Evolutionary conservation across 2,329 filamentous ascomycete genomes (phyloP).

Genomic region (Calonectria leucothoes): DNA sequence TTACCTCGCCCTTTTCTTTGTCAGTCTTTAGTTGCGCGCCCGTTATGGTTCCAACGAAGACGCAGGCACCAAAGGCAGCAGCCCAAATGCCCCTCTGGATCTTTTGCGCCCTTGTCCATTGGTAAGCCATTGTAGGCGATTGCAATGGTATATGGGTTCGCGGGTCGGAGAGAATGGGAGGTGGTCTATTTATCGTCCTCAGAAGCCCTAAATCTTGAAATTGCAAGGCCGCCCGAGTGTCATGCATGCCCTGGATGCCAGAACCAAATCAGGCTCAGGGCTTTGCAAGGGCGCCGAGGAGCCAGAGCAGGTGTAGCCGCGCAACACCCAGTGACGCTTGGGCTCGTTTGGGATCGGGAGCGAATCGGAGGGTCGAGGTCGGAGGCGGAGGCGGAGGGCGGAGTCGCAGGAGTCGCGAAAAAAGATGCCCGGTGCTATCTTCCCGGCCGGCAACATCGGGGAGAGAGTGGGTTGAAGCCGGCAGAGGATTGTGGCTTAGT

Average conservation of each 20-base stretch:
- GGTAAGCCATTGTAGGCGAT: conserved; percentile 25
- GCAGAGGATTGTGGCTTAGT: background rate
- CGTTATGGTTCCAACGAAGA: conserved; percentile 59
- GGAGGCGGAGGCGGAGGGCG: conserved; percentile 7
- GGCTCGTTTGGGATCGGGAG: background rate
- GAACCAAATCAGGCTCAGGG: background rate
- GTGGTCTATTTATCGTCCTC: conserved; percentile 22
- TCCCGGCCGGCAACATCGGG: background rate
- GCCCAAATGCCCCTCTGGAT: conserved; percentile 52
- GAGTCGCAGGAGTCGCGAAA: conserved; percentile 7
- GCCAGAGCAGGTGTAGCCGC: too few species aligned
- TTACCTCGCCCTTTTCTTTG: conserved; percentile 58
- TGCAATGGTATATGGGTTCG: conserved; percentile 23
- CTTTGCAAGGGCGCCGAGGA: background rate
- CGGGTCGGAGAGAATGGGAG: conserved; percentile 25
- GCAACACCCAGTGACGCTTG: background rate
- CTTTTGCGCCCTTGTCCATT: conserved; percentile 48
- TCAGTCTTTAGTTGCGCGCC: conserved; percentile 63
- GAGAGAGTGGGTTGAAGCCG: conserved; percentile 2
- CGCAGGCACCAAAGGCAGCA: conserved; percentile 58
- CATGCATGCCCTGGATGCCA: conserved; percentile 29
- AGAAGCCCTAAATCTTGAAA: conserved; percentile 41
- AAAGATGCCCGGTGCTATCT: background rate
- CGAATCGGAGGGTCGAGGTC: conserved; percentile 3
- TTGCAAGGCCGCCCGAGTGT: conserved; percentile 35